Evolutionary conservation across 2,329 filamentous ascomycete genomes (phyloP).

Genomic region (Didymosphaeria variabile): DNA sequence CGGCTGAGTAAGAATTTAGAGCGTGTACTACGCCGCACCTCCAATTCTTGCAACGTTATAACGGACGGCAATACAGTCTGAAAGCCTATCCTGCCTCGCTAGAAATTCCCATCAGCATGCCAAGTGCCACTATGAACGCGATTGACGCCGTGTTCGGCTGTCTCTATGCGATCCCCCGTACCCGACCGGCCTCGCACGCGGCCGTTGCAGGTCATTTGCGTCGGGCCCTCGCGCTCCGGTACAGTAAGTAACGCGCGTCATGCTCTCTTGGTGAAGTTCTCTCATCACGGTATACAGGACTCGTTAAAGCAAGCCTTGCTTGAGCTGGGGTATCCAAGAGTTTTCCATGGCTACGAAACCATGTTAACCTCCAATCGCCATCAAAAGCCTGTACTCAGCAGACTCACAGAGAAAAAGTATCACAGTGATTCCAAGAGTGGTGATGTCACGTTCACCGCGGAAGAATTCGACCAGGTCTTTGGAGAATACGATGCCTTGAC

Average conservation of each 20-base stretch:
- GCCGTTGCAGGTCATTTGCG: constrained; percentile 12
- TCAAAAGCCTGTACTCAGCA: constrained; percentile 8
- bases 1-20: not conserved
- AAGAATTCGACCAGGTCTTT: constrained; percentile 59
- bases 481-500: constrained; percentile 52
- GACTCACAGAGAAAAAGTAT: constrained; percentile 4
- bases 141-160: constrained; percentile 7
- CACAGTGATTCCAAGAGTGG: constrained; percentile 2
- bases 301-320: constrained; percentile 12
- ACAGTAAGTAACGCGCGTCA: not conserved
- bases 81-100: not conserved
- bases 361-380: not conserved
- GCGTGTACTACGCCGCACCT: not conserved
- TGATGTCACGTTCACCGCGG: constrained; percentile 5
- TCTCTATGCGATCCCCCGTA: constrained; percentile 3
- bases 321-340: constrained; percentile 9
- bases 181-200: constrained; percentile 5
- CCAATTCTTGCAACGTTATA: not conserved
- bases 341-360: constrained; percentile 15
- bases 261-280: not conserved
- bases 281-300: not conserved
- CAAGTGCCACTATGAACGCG: not conserved
- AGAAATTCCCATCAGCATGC: not conserved
- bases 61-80: not conserved
- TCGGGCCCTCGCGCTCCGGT: constrained; percentile 4